Evolutionary conservation across 371 early-diverging fungal species (phyloP), one percentile per base, ranked within the genome.

Genomic region (Ordospora colligata): DNA sequence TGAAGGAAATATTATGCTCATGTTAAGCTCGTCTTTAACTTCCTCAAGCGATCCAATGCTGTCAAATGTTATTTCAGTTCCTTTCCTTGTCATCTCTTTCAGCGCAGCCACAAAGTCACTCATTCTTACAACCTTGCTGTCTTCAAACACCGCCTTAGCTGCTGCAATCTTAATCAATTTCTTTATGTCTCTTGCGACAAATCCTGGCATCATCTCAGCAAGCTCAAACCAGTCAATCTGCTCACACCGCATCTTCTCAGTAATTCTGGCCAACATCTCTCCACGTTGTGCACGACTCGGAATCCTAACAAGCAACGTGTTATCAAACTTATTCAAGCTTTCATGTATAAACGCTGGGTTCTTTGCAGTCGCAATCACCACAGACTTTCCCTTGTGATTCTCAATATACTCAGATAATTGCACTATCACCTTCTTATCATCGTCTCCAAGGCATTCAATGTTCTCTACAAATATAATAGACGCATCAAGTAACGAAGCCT

Each of bases 1-100:
- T 52, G 94, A 89, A 2, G 96, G 94, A 70, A 94, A 93, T 8
- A 95, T 91, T 10, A 98, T 91, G 2, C 92, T 90, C 92, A 92
- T 92, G 71, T 91, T 89, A 21, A 98, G 67, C 62, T 77, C 77
- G 25, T 81, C 74, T 52, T 84, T 81, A 27, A 83, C 81, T 0
- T 79, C 50, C 21, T 82, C 72, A 42, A 86, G 45, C 11, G 83
- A 82, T 25, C 83, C 84, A 37, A 86, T 80, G 47, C 76, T 76
- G 50, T 82, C 80, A 77, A 86, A 82, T 47, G 82, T 77, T 37
- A 83, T 75, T 6, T 62, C 42, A 10, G 65, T 50, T 19, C 52
- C 53, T 32, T 73, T 62, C 45, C 64, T 76, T 47, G 73, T 76
- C 12, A 76, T 77, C 50, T 80, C 76, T 46, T 75, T 75, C 22